Base-by-base conservation (phyloP, 768 basidiomycete genomes). In the Macrolepiota dolichaula region DNA sequence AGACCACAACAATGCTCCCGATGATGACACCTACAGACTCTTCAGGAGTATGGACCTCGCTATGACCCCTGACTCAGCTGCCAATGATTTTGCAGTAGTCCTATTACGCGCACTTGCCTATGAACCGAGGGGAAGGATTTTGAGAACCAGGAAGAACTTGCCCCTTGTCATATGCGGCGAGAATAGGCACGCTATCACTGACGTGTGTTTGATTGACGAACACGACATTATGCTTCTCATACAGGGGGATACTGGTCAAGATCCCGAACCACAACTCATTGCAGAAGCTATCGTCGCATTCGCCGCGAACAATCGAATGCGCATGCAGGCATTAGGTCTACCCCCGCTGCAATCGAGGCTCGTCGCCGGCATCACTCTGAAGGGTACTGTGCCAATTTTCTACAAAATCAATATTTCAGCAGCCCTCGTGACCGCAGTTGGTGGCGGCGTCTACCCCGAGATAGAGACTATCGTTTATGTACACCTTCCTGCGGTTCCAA, bases 361-460 rank as follows among this genome's bases (percentile, higher is more conserved):
- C 10, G 65, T 76, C 13, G 64, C 72, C 1, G 72, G 67, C 2
- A 72, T 76, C 52, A 64, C 59, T n/a, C 69, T 77, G 71, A 63
- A 58, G 2, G 71, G 74, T 11, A 69, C 72, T 12, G 29, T 61
- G 19, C 74, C 72, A 6, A 60, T 59, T 17, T 76, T 75, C 63
- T 74, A 69, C 61, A 70, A 71, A 57, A 68, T 73, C 17, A 55
- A 53, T 7, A 67, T 76, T 36, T 72, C 69, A 2, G 11, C 57
- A 32, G 65, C 59, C 40, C 64, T 75, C 17, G 55, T 60, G 2
- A 13, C 38, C 36, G 62, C 61, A 51, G 63, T 70, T 55, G 53
- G 40, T 44, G 36, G 38, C 49, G 67, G 68, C 17, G 40, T 38
- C 22, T 71, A 65, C 64, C 70, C 65, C 49, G 46, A 37, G 11